Conservation (phyloP, 768 basidiomycete genomes). For the Zangia roseola region DNA sequence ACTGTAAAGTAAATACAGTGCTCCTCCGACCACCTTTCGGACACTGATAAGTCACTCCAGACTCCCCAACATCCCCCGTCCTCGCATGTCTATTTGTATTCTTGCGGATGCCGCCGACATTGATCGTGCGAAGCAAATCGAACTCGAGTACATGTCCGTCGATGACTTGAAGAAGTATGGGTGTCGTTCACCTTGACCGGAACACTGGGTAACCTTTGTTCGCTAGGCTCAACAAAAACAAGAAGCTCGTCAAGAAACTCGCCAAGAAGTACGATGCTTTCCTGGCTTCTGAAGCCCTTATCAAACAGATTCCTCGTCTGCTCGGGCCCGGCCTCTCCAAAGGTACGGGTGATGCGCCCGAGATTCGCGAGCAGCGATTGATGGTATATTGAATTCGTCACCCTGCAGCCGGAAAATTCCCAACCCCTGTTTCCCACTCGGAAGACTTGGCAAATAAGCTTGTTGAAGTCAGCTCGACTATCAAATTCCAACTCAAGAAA, state of each 20-base stretch:
- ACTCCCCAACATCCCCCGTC: constrained; percentile 95
- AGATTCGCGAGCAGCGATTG: background rate
- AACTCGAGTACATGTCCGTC: constrained; percentile 98
- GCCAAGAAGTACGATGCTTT: constrained; percentile 99
- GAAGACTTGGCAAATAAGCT: constrained; percentile 92
- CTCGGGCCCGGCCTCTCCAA: constrained; percentile 99
- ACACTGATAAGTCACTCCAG: constrained; percentile 37
- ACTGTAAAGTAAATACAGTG: constrained; percentile 77
- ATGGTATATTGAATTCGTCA: background rate
- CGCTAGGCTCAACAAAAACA: constrained; percentile 96
- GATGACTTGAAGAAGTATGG: constrained; percentile 97
- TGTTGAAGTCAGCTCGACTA: constrained; percentile 94
- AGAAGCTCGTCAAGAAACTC: constrained; percentile 99
- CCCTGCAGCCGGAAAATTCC: constrained; percentile 92
- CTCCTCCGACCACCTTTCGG: background rate
- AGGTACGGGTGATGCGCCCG: constrained; percentile 46
- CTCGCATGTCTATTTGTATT: constrained; percentile 99
- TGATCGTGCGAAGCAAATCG: constrained; percentile 97
- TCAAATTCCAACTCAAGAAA: constrained; percentile 99
- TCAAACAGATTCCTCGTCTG: constrained; percentile 99
- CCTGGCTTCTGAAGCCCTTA: constrained; percentile 93
- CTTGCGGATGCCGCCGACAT: constrained; percentile 99
- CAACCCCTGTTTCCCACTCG: constrained; percentile 89
- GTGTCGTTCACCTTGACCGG: background rate
- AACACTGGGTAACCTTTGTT: constrained; percentile 1